Evolutionary conservation across 768 basidiomycete genomes (phyloP), one percentile per base, ranked within the genome.

Genomic region (Auricularia auricula-judae): DNA sequence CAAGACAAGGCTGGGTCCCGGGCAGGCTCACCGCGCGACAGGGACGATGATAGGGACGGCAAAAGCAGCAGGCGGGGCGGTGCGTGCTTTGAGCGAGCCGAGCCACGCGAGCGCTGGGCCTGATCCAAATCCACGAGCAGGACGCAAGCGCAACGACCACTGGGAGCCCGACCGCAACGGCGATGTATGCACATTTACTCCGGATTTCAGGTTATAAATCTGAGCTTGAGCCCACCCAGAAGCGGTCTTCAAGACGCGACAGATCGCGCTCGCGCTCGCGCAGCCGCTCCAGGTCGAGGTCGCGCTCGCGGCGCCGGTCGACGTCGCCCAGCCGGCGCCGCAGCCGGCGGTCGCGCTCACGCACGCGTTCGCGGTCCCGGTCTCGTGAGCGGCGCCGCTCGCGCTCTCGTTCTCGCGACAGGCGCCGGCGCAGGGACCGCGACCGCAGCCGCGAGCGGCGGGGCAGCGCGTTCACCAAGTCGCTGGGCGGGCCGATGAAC

Each of bases 401-500:
- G 42, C 85, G 87, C 36, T 82, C 86, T 66, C 85, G 89, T 58
- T 87, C 88, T 36, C 79, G 79, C 44, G 81, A 81, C 18, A 78
- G 81, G 56, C 81, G 82, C 62, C 77, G 75, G 44, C 77, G 79
- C 36, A 43, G 53, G 36, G 86, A 84, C 70, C 81, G 87, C 63
- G 83, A 85, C 66, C 56, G 47, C 63, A 64, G 36, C 58, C 65
- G 54, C 36, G 66, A 65, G 62, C 63, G 56, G 8, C 81, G 82
- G 68, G 84, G 84, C 72, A 69, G 81, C 61, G 74, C 79, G 3
- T 89, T 91, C 70, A 77, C 88, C 7, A 87, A 87, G 66, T 91
- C 90, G 7, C 86, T 93, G 42, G 90, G 91, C 12, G 90, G 91
- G 0, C 91, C 91, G 2, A 91, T 93, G 83, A 93, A 93, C 68